Evolutionary conservation across 1,284 basidiomycete species (phyloP), one percentile per base, ranked within the genome.

Genomic region (Porodaedalea pini): DNA sequence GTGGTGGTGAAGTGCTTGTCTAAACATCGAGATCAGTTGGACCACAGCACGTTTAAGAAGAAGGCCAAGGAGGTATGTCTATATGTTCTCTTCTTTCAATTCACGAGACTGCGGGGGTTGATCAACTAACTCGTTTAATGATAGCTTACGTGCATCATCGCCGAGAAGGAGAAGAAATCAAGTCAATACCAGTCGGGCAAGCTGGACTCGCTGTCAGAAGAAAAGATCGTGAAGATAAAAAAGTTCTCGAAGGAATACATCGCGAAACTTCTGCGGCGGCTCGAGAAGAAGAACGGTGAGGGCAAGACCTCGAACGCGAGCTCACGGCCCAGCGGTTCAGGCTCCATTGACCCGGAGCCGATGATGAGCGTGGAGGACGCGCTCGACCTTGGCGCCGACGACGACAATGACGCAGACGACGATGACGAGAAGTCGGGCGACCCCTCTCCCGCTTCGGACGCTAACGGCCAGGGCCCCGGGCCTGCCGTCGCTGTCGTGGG

Each of bases 81-180:
- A 5, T 39, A 39, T 56, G 43, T 48, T 51, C 41, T 61, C 63
- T 21, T 10, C 29, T 40, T 11, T 5, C 31, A 55, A 41, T 36
- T 39, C 50, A 6, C 10, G 27, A 25, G 34, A 13, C 29, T 36
- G 25, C 60, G 71, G 45, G 72, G 40, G 13, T 32, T 51, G 13
- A 29, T 27, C 53, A 3, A 61, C 37, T 53, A 27, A 25, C 47
- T 21, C 34, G 55, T 4, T 41, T 40, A 54, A 40, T 39, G 34
- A 0, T 63, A 92, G 88, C 76, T 92, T 57, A 91, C 94, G 0
- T 79, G 86, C 58, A 70, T 90, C 32, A 87, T 99, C 53, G 81
- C 87, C 15, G 88, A 93, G 57, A 98, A 97, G 72, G 97, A 99
- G 78, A 95, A 94, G 74, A 94, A 92, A 69, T 86, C 90, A 2